Base-by-base conservation (phyloP, 306 rosid genomes). In the Dryas octopetala region DNA sequence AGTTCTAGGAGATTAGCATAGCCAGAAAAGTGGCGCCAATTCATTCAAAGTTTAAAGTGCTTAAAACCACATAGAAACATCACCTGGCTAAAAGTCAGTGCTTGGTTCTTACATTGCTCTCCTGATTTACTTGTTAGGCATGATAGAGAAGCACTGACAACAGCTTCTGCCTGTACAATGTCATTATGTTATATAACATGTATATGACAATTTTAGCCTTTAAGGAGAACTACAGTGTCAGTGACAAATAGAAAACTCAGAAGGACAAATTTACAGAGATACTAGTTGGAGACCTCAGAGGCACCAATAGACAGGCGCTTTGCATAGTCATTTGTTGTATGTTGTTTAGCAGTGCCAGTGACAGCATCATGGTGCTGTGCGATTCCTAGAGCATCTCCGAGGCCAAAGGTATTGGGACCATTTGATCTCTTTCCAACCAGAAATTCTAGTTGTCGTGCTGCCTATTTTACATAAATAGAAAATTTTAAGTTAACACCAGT, bases 281-380 rank as follows among this genome's bases (percentile, higher is more conserved):
- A 44, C 55, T 59, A 54, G 67, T 54, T 66, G 13, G 52, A 23
- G 1, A 93, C 98, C 91, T 85, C 81, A 69, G 93, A 83, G 79
- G 88, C 88, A 81, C 98, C 98, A 23, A 83, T 76, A 70, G 89
- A 89, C 23, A 93, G 75, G 50, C 98, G 91, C 82, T 90, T 89
- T 58, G 82, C 92, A 11, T 93, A 93, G 84, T 93, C 98, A 83
- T 87, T 6, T 52, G 97, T 89, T 55, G 90, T 84, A 78, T 87
- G 89, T 38, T 91, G 90, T 68, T 87, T 84, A 53, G 97, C 90
- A 55, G 93, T 91, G 55, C 93, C 91, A 11, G 79, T 49, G 57
- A 91, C 83, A 41, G 91, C 97, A 84, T 91, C 97, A 41, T 91
- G 97, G 70, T 91, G 93, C 71, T 91, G 97, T 9, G 79, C 90